Evolutionary conservation across 75 land plant species (phyloP).

Genomic region (Azolla pinnata): DNA sequence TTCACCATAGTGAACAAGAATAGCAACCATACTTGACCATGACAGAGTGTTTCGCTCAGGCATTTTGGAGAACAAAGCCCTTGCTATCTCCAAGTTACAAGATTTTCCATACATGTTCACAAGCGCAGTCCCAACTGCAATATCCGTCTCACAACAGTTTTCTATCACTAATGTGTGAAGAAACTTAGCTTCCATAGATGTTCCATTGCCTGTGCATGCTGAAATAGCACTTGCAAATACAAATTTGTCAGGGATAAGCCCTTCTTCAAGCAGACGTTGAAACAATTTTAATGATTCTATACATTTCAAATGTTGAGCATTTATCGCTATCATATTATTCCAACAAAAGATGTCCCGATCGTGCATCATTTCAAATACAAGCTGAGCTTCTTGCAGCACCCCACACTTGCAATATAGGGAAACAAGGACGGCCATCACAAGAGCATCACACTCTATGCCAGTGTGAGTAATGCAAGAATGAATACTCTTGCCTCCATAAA

Average conservation of each 20-base stretch:
- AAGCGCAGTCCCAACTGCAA: constrained; percentile 12
- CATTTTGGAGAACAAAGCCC: constrained; percentile 19
- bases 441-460: constrained; percentile 20
- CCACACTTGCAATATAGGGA: constrained; percentile 48
- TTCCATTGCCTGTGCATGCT: constrained; percentile 18
- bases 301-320: too few species aligned
- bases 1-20: constrained; percentile 16
- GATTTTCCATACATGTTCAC: constrained; percentile 15
- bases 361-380: constrained; percentile 27
- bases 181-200: not conserved
- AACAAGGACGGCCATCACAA: constrained; percentile 24
- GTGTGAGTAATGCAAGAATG: constrained; percentile 25
- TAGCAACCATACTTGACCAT: constrained; percentile 24
- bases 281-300: too few species aligned
- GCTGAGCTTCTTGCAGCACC: constrained; percentile 16
- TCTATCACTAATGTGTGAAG: not conserved
- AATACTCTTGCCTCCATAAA: constrained; percentile 21
- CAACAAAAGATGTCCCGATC: constrained; percentile 4
- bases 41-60: constrained; percentile 23
- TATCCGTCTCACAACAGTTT: not conserved
- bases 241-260: constrained; percentile 16
- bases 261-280: not conserved
- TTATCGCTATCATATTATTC: too few species aligned
- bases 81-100: constrained; percentile 2
- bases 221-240: constrained; percentile 11